These are phyloP conservation scores for Alternaria consortialis DNA, from an alignment of 2,329 filamentous ascomycete species.

Conservation along the genomic window DNA sequence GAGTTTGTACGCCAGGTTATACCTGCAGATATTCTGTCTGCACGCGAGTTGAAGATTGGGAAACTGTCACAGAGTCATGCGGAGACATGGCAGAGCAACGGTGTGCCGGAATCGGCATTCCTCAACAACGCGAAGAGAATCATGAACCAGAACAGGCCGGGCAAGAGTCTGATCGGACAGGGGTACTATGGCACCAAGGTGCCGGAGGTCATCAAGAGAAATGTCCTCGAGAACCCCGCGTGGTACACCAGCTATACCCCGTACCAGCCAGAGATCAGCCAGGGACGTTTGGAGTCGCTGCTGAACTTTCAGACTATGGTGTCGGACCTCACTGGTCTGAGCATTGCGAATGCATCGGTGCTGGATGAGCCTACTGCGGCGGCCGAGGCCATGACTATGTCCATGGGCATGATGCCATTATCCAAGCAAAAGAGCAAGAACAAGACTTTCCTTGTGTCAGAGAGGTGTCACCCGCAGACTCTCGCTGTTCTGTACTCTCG, in stretches of 20 bases:
- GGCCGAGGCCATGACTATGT: conserved; percentile 95
- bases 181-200: conserved; percentile 90
- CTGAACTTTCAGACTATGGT: conserved; percentile 97
- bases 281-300: conserved; percentile 89
- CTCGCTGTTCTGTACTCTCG: conserved; percentile 83
- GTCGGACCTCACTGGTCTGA: conserved; percentile 83
- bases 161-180: conserved; percentile 78
- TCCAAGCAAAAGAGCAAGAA: conserved; percentile 76
- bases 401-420: conserved; percentile 76
- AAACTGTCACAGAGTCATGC: conserved; percentile 51
- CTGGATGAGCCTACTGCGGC: conserved; percentile 92
- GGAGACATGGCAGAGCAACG: conserved; percentile 49
- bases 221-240: conserved; percentile 88
- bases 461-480: conserved; percentile 85
- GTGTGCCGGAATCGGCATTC: conserved; percentile 67
- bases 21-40: conserved; percentile 78
- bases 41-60: conserved; percentile 67
- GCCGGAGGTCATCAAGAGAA: conserved; percentile 90
- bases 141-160: conserved; percentile 68
- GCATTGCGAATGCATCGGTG: conserved; percentile 89
- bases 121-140: conserved; percentile 63
- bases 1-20: conserved; percentile 87
- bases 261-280: conserved; percentile 97
- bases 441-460: conserved; percentile 86
- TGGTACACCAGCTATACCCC: conserved; percentile 99